Evolutionary conservation across 1,139 yeast species (phyloP), one percentile per base, ranked within the genome.

Genomic region (Blastobotrys serpentis): DNA sequence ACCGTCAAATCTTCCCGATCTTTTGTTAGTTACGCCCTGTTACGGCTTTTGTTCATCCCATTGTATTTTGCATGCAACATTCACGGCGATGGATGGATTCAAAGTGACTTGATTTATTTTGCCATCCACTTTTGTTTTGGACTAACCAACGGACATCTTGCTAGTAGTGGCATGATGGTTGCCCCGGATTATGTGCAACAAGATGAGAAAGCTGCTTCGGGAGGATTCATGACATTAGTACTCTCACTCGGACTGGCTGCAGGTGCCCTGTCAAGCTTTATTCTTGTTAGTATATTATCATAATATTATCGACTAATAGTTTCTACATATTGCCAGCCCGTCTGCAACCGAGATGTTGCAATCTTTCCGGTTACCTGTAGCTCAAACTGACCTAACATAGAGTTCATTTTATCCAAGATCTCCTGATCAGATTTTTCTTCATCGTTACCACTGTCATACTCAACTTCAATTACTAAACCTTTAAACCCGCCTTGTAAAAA

Each of bases 141-240:
- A 0, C 60, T 87, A 43, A 79, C 95, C 5, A 89, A 87, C 62
- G 98, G 98, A 3, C 95, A 89, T 59, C 72, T 86, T 34, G 77
- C 86, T 48, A 84, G 95, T 4, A 78, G 89, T 19, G 77, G 89
- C 50, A 86, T 90, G 67, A 88, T 90, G 90, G 75, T 76, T 38
- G 86, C 90, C 4, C 84, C 90, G 0, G 76, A 74, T 29, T 72
- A 68, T 13, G 75, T 71, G 4, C 72, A 73, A 11, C 86, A 79
- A 41, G 77, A 77, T 17, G 94, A 87, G 61, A 83, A 82, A 64
- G 89, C 86, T 56, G 96, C 96, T 0, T 96, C 98, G 0, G 96
- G 97, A 34, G 97, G 96, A 2, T 86, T 89, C 64, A 85, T 95
- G 49, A 81, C 88, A 1, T 79, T 88, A 14, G 80, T 86, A 56